Evolutionary conservation across 2,329 filamentous ascomycete species (phyloP).

Genomic region (Paradendryphiella salina): DNA sequence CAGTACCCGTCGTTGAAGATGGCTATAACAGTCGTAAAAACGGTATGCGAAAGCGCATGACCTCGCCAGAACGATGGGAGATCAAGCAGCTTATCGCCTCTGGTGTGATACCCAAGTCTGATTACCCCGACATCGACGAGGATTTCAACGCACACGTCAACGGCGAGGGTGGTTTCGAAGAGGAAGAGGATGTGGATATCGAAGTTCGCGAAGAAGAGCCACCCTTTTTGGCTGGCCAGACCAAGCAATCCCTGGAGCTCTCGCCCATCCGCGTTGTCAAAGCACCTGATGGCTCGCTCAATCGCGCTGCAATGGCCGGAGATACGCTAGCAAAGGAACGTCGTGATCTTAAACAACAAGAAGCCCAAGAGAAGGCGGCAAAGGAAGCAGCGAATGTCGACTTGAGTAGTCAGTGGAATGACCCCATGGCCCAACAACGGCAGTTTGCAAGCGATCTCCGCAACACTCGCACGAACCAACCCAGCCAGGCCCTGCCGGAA

Average conservation of each 20-base stretch:
- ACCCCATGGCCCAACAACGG: conserved; percentile 89
- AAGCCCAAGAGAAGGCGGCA: conserved; percentile 76
- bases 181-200: conserved; percentile 96
- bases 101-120: conserved; percentile 86
- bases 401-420: conserved; percentile 89
- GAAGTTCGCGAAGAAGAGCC: conserved; percentile 96
- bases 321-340: conserved; percentile 86
- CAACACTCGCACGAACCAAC: conserved; percentile 62
- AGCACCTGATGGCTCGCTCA: conserved; percentile 96
- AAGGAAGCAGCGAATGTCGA: conserved; percentile 78
- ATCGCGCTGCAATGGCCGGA: conserved; percentile 92
- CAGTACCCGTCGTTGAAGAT: conserved; percentile 66
- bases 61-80: conserved; percentile 95
- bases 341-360: conserved; percentile 84
- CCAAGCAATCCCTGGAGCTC: conserved; percentile 91
- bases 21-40: conserved; percentile 52
- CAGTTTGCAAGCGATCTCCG: conserved; percentile 89
- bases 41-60: conserved; percentile 84
- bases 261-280: conserved; percentile 97
- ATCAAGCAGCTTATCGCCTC: conserved; percentile 96
- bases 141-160: conserved; percentile 87
- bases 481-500: conserved; percentile 75
- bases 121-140: conserved; percentile 93
- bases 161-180: conserved; percentile 83
- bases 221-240: conserved; percentile 92